Base-by-base conservation (phyloP, 2,329 filamentous ascomycete species). In the Iodosphaeria phyllophila region DNA sequence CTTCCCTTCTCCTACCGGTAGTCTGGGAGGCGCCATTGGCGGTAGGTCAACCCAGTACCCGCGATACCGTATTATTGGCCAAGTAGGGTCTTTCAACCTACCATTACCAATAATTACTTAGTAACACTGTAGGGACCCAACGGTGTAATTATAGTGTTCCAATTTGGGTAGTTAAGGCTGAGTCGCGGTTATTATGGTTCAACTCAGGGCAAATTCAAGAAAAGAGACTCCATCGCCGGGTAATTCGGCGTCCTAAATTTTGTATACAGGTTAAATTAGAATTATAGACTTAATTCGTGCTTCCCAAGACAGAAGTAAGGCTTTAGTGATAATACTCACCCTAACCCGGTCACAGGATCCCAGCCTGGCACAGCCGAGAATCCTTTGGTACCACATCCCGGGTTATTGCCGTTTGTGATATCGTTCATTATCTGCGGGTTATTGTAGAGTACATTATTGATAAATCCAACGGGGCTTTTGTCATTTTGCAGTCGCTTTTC, bases 271-370 rank as follows among this genome's bases (percentile, higher is more conserved):
- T 11, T 22, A 13, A 25, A 6, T 11, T 11, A 14, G 14, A 10
- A 10, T 11, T 10, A 8, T 15, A 12, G 7, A 6, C 2, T 13
- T 5, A 17, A 14, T 8, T 5, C 16, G 18, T 5, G 14, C 13
- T 5, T 12, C 7, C 7, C 11, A 4, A 24, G 7, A 16, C 15
- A 17, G 5, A n/a, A 9, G 11, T 3, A n/a, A 3, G n/a, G n/a
- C n/a, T n/a, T n/a, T n/a, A n/a, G n/a, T n/a, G n/a, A n/a, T n/a
- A n/a, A n/a, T n/a, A 24, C 29, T 23, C 16, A 31, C 30, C 30
- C 40, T 12, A 49, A 26, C 2, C 46, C 45, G 4, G 44, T 47
- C 2, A 47, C 40, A 3, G 45, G 44, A 29, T 48, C 45, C 45
- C 45, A 48, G 4, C 40, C 40, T 0, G 32, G 33, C 2, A 32